A percentile compares a stretch with the other conserved stretches of the same genome.
phyloP scores from a whole-genome alignment of 306 rosid genomes.

The Cucurbita pepo region DNA sequence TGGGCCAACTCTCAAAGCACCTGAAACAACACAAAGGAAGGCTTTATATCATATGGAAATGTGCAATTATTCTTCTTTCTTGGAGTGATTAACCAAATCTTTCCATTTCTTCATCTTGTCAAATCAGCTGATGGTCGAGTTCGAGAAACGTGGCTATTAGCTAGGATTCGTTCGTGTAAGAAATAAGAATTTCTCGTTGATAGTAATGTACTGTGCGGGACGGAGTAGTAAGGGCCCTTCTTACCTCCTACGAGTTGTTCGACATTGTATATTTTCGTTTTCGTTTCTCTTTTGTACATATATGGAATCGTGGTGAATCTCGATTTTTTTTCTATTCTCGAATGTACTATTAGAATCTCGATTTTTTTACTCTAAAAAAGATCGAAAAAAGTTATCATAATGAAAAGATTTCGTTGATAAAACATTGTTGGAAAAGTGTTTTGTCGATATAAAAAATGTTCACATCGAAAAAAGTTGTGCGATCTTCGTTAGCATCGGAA shows the following conservation, averaged over 20 bases:
- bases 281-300: neutral
- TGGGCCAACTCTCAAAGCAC: slow-evolving; percentile 51
- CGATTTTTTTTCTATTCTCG: too few relatives aligned
- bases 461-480: neutral
- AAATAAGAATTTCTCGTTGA: too few relatives aligned
- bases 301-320: too few relatives aligned
- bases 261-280: neutral
- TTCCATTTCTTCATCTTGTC: neutral
- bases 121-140: neutral
- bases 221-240: neutral
- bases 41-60: slow-evolving; percentile 82
- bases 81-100: slow-evolving; percentile 35
- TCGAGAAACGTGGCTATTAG: too few relatives aligned
- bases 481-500: neutral
- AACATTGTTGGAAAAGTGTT: too few relatives aligned
- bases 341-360: neutral
- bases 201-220: too few relatives aligned
- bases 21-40: slow-evolving; percentile 52
- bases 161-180: too few relatives aligned
- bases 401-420: too few relatives aligned
- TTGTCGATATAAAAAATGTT: neutral
- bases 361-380: too few relatives aligned
- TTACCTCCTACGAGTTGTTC: too few relatives aligned
- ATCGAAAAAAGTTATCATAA: too few relatives aligned
- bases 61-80: slow-evolving; percentile 60